These are phyloP conservation scores for Zygnema circumcarinatum DNA, from an alignment of 139 green algal species.

Conservation along the genomic window DNA sequence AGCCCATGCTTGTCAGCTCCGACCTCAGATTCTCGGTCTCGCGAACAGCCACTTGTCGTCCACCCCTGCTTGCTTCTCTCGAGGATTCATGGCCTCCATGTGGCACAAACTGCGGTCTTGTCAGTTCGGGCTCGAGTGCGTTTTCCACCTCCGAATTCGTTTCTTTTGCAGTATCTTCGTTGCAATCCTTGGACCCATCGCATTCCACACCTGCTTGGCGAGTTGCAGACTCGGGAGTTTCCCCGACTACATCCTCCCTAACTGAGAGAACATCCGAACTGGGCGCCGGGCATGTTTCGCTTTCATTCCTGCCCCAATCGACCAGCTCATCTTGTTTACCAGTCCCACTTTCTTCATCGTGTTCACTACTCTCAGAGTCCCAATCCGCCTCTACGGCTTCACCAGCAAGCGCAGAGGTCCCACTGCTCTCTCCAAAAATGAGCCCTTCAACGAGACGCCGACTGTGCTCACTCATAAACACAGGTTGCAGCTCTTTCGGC, in stretches of 20 bases:
- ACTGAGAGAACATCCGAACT: no score
- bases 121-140: no score
- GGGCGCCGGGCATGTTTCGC: no score
- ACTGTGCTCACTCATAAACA: slow-evolving; percentile 57
- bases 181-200: no score
- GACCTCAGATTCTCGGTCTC: not conserved
- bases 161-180: no score
- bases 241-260: no score
- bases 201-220: no score
- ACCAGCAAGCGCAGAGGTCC: not conserved
- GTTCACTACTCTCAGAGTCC: not conserved
- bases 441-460: slow-evolving; percentile 40
- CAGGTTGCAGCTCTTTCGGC: slow-evolving; percentile 33
- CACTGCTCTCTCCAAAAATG: not conserved
- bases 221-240: no score
- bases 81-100: not conserved
- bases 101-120: no score
- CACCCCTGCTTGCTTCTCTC: slow-evolving; percentile 8
- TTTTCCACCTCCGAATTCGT: no score
- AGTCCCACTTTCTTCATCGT: not conserved
- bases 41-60: not conserved
- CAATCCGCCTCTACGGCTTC: not conserved
- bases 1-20: slow-evolving; percentile 37
- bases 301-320: no score
- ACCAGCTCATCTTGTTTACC: not conserved